These are phyloP conservation scores for Boletus barrowsii DNA, from an alignment of 768 basidiomycete species.

Conservation along the genomic window DNA sequence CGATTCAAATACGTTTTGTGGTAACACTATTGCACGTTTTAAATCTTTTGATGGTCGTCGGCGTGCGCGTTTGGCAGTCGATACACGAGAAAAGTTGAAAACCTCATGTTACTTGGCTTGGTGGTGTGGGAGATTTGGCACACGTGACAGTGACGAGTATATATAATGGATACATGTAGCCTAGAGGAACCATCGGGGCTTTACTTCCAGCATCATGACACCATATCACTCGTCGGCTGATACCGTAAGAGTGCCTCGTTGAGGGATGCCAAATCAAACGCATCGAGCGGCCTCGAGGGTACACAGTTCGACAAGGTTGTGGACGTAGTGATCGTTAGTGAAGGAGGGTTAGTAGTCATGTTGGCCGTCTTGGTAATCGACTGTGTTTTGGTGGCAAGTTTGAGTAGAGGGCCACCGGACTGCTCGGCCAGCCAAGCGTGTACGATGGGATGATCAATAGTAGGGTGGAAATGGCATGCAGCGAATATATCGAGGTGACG, in stretches of 20 bases:
- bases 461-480: constrained; percentile 40
- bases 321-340: constrained; percentile 13
- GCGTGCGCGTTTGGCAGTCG: background rate
- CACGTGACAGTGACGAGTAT: constrained; percentile 6
- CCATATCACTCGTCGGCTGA: constrained; percentile 10
- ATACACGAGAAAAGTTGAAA: background rate
- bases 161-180: constrained; percentile 9
- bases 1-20: background rate
- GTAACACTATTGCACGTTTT: constrained; percentile 1
- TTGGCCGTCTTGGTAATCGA: constrained; percentile 5
- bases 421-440: constrained; percentile 37
- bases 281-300: constrained; percentile 9
- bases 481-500: constrained; percentile 47
- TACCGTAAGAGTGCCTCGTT: constrained; percentile 28
- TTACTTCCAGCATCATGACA: constrained; percentile 4
- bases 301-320: constrained; percentile 3
- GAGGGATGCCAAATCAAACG: constrained; percentile 25
- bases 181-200: too few species aligned
- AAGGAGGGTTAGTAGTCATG: constrained; percentile 1
- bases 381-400: constrained; percentile 10
- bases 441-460: constrained; percentile 39
- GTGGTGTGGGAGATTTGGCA: constrained; percentile 9
- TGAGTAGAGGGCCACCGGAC: constrained; percentile 16
- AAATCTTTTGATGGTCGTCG: background rate
- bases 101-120: background rate